Evolutionary conservation across 2,329 filamentous ascomycete genomes (phyloP), one percentile per base, ranked within the genome.

Genomic region (Exophiala alcalophila): DNA sequence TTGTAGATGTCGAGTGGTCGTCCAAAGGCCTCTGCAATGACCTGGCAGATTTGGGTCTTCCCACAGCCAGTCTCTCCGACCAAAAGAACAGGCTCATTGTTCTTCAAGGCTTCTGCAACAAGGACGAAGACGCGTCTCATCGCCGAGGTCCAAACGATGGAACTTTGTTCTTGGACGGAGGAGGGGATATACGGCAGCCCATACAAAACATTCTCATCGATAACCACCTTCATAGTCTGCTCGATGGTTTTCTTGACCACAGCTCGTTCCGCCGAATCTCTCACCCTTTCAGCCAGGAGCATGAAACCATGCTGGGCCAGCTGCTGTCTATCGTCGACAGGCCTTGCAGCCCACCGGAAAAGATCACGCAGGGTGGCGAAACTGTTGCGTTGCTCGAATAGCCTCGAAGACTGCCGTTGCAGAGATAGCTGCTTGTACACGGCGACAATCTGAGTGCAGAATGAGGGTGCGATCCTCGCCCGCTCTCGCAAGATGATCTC

Each of bases 1-100:
- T 98, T 99, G 59, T 98, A 84, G 55, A 91, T 92, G 54, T 90
- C 82, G 26, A 99, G 70, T 50, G 86, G 72, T 57, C 84, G 88
- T 11, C 74, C 71, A 50, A 87, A 76, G 3, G 86, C 84, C 58
- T 94, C 84, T 3, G 92, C 89, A 39, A 97, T 76, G 60, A 95
- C 77, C 62, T 99, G 92, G 55, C 88, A 94, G 5, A 98, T 86
- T 2, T 91, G 96, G 0, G 92, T 99, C 69, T 99, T 99, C 48
- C 94, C 92, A 59, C 91, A 97, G 4, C 92, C 92, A 12, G 92
- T 99, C 62, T 98, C 94, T 49, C 92, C 92, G 9, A 99, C 88
- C 4, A 99, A 74, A 14, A 99, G 73, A 3, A 98, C 87, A 1
- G 92, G 92, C 62, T 99, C 92, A 49, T 94, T 89, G 60, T 96